Evolutionary conservation across 2,329 filamentous ascomycete species (phyloP).

Genomic region (Huntiella abstrusa): DNA sequence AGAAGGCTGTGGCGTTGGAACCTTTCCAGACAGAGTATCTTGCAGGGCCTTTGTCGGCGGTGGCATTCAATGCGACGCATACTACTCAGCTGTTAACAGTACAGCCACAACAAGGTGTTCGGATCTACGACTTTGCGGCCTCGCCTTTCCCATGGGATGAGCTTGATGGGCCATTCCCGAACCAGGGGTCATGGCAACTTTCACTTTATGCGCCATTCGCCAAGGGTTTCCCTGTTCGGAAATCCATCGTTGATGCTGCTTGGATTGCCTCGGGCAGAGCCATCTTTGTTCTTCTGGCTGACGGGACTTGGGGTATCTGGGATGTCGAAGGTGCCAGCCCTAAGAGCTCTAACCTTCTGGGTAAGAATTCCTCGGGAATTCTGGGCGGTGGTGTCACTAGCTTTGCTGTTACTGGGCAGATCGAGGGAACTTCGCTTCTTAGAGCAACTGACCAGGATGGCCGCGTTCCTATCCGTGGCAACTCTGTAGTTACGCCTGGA

Average conservation of each 20-base stretch:
- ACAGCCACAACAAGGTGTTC: constrained; percentile 34
- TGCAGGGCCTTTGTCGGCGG: constrained; percentile 31
- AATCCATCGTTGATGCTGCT: constrained; percentile 40
- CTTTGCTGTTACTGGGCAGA: constrained; percentile 38
- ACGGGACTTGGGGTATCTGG: constrained; percentile 52
- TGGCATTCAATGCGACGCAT: constrained; percentile 43
- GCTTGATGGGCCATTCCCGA: constrained; percentile 30
- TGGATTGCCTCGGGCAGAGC: constrained; percentile 44
- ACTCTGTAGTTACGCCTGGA: constrained; percentile 27
- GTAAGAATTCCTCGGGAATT: constrained; percentile 31
- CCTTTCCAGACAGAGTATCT: constrained; percentile 45
- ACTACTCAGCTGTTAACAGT: constrained; percentile 39
- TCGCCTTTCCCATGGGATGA: constrained; percentile 34
- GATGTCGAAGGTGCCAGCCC: constrained; percentile 41
- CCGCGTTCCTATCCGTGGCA: constrained; percentile 19
- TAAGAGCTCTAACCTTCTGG: constrained; percentile 26
- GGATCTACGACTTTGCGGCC: constrained; percentile 42
- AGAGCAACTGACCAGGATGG: constrained; percentile 22
- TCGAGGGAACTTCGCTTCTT: constrained; percentile 39
- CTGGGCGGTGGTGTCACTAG: constrained; percentile 38
- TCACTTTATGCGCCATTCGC: constrained; percentile 41
- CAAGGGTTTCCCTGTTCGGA: constrained; percentile 30
- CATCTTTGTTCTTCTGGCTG: constrained; percentile 37
- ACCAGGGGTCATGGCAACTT: constrained; percentile 44
- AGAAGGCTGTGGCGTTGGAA: constrained; percentile 18